Base-by-base conservation (phyloP, 306 rosid genomes). In the Crotalaria pallida region DNA sequence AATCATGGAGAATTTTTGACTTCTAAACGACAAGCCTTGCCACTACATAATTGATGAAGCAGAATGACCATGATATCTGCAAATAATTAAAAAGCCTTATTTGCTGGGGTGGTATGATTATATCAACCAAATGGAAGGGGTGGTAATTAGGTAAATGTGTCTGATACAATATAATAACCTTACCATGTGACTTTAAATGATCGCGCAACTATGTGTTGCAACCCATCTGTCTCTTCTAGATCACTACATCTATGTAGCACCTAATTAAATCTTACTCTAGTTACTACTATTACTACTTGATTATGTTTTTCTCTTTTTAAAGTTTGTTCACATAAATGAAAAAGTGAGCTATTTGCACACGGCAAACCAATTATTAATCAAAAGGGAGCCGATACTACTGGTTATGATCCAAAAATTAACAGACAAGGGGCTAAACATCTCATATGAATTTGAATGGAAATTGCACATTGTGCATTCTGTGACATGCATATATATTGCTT, bases 181-280 rank as follows among this genome's bases (percentile, higher is more conserved):
- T 66, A 62, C 47, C 77, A 58, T 83, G 49, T 75, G 72, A 69
- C 72, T 55, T 78, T 48, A 10, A 78, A 82, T 86, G 71, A 84
- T 82, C 75, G 36, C 56, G 63, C 38, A 31, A 59, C 64, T 51
- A 6, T 33, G 3, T 76, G 31, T 65, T 80, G 63, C 58, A 51
- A 4, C 15, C 68, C 13, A 38, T 22, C 58, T 58, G 18, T 69
- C 22, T 70, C 67, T 73, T 72, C 70, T 7, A 53, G 40, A 56
- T 22, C 41, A 24, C 66, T 7, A 55, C 41, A 56, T 22, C 50
- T 27, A 49, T 10, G 48, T n/a, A n/a, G n/a, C 29, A 56, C 55
- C 50, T 47, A 26, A 56, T 17, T 64, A 64, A 52, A 16, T 48
- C 58, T 64, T 18, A n/a, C n/a, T n/a, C n/a, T n/a, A n/a, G n/a